Evolutionary conservation across 495 filamentous ascomycete genomes (phyloP), one percentile per base, ranked within the genome.

Genomic region (Penicillium dipodomyicola): DNA sequence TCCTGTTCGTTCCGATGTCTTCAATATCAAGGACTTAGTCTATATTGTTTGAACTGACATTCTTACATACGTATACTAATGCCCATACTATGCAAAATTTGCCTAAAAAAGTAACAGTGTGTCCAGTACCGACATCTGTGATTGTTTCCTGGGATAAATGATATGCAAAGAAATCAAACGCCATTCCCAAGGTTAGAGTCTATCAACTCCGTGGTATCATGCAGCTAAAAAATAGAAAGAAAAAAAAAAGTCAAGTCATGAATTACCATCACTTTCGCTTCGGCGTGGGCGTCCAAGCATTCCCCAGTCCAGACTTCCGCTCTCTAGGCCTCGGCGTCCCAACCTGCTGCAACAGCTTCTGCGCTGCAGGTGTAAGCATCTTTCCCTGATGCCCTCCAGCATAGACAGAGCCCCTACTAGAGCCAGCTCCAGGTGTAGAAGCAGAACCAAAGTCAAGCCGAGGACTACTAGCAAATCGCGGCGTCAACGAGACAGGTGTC

Each of bases 381-480:
- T 73, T 77, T 40, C 43, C 63, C 40, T 48, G 55, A 17, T 25
- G 49, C 57, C 49, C 46, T 20, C 49, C 46, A 5, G 53, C 49
- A 27, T 58, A 56, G 1, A 57, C 59, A 40, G 60, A 35, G 17
- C 45, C n/a, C 10, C 27, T 48, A 23, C 23, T 40, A 29, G 37
- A 52, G 23, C 33, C n/a, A 52, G 49, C 35, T 3, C 62, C 63
- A 8, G 66, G 65, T 0, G 90, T 91, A 56, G 48, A 42, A 8
- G 90, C 70, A 15, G 80, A 71, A 2, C 77, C 85, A 48, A 74
- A 76, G 20, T 79, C 74, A 7, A 86, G 72, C 27, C 80, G 77
- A 15, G 88, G 91, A 67, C 88, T 91, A 67, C 87, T 91, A 8
- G 83, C 78, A 61, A 95, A 96, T 55, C 78, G 85, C 19, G 91